Percentiles rank a stretch among this genome's conserved stretches.
These are phyloP conservation scores for Penicillium cosmopolitanum DNA, from an alignment of 495 filamentous ascomycete species.

Conservation along the genomic window DNA sequence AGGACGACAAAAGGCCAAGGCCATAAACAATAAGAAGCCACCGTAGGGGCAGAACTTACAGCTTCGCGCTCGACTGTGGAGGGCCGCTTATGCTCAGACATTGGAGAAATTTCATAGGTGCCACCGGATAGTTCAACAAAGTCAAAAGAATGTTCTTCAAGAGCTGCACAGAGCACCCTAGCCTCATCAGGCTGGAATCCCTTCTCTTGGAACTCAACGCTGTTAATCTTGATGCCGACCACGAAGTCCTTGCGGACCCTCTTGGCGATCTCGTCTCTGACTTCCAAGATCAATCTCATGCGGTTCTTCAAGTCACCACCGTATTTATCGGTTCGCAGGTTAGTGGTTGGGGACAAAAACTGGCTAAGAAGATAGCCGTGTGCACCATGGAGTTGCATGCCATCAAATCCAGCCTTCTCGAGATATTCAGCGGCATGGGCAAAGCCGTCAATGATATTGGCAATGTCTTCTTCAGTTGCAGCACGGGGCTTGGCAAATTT, in stretches of 20 bases:
- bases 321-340: slow-evolving; percentile 62
- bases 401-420: slow-evolving; percentile 62
- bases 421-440: slow-evolving; percentile 60
- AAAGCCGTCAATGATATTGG: slow-evolving; percentile 52
- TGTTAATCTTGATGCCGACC: slow-evolving; percentile 69
- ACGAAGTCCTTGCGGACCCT: slow-evolving; percentile 55
- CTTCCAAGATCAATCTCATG: slow-evolving; percentile 52
- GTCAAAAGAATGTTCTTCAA: slow-evolving; percentile 61
- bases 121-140: slow-evolving; percentile 68
- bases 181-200: slow-evolving; percentile 62
- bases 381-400: slow-evolving; percentile 60
- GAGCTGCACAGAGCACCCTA: slow-evolving; percentile 52
- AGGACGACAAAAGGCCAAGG: neutral
- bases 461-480: slow-evolving; percentile 54
- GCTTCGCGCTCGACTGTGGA: slow-evolving; percentile 61
- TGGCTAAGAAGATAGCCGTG: slow-evolving; percentile 68
- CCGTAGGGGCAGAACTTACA: slow-evolving; percentile 6
- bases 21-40: neutral
- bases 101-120: slow-evolving; percentile 55
- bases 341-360: slow-evolving; percentile 60
- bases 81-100: slow-evolving; percentile 55
- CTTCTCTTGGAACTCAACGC: slow-evolving; percentile 66
- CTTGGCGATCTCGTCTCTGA: slow-evolving; percentile 39
- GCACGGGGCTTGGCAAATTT: slow-evolving; percentile 52
- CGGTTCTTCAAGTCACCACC: slow-evolving; percentile 59